Conservation (phyloP, 352 stramenopile genomes). For the Lagenidium sp. region DNA sequence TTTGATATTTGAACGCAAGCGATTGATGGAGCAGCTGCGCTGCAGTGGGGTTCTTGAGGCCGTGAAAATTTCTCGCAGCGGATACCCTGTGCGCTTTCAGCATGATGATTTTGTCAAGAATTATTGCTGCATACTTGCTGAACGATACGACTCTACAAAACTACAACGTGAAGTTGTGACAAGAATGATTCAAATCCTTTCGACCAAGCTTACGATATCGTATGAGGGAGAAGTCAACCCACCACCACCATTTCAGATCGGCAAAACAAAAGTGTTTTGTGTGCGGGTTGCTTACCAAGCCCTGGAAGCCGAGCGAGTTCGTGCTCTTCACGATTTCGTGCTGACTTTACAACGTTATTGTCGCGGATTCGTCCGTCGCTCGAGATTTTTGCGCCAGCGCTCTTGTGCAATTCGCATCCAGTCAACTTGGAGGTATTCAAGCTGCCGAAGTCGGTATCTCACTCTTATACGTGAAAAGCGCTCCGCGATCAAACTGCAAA, state of each 20-base stretch:
- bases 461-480: conserved; percentile 24
- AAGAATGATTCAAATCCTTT: conserved; percentile 36
- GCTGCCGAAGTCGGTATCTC: conserved; percentile 37
- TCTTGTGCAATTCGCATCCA: conserved; percentile 44
- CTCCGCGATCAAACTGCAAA: conserved; percentile 44
- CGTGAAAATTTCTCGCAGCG: conserved; percentile 82
- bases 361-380: conserved; percentile 42
- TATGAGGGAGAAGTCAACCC: conserved; percentile 10
- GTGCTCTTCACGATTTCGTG: conserved; percentile 63
- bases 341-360: conserved; percentile 70
- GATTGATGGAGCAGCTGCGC: conserved; percentile 75
- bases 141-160: conserved; percentile 29
- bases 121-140: conserved; percentile 58
- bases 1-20: conserved; percentile 47
- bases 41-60: conserved; percentile 86
- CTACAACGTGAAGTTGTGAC: conserved; percentile 38
- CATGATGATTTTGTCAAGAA: conserved; percentile 90
- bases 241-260: conserved; percentile 63
- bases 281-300: conserved; percentile 57
- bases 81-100: conserved; percentile 92
- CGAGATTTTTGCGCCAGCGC: conserved; percentile 38
- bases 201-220: conserved; percentile 20
- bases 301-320: conserved; percentile 44
- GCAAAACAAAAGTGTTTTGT: conserved; percentile 80
- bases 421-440: conserved; percentile 32